Evolutionary conservation across 2,329 filamentous ascomycete species (phyloP).

Genomic region (Trichoderma brevicompactum): DNA sequence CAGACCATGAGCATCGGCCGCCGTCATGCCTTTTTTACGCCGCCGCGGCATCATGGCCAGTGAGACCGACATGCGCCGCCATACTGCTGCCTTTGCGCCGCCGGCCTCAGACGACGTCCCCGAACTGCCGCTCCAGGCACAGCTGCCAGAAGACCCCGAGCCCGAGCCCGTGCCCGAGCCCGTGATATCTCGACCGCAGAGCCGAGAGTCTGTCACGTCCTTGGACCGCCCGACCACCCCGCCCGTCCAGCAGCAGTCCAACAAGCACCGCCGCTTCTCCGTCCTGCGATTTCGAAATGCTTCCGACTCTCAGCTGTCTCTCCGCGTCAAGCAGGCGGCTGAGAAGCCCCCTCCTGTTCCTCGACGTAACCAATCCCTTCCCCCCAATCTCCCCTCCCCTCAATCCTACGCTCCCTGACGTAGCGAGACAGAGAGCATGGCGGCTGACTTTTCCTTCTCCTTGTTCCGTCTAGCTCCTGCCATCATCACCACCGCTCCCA

Average conservation of each 20-base stretch:
- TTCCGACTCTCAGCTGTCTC: slow-evolving; percentile 86
- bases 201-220: slow-evolving; percentile 35
- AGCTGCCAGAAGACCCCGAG: slow-evolving; percentile 26
- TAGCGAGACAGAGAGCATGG: slow-evolving; percentile 30
- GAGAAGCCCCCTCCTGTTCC: slow-evolving; percentile 61
- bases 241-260: slow-evolving; percentile 58
- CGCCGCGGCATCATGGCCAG: slow-evolving; percentile 64
- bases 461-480: slow-evolving; percentile 56
- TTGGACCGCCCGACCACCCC: slow-evolving; percentile 39
- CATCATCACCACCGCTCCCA: slow-evolving; percentile 93
- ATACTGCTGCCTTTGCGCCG: slow-evolving; percentile 46
- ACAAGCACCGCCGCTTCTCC: slow-evolving; percentile 65
- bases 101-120: slow-evolving; percentile 39
- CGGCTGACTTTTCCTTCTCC: slow-evolving; percentile 36
- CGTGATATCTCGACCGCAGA: slow-evolving; percentile 32
- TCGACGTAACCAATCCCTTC: slow-evolving; percentile 48
- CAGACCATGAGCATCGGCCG: slow-evolving; percentile 46
- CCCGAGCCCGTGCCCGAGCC: slow-evolving; percentile 28
- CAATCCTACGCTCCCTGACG: slow-evolving; percentile 7
- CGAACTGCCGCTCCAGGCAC: slow-evolving; percentile 26
- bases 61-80: slow-evolving; percentile 63
- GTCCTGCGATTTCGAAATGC: slow-evolving; percentile 88
- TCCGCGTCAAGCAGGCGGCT: slow-evolving; percentile 71
- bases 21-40: slow-evolving; percentile 64
- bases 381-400: neutral